Percentiles rank a stretch among this genome's conserved stretches.
These are phyloP conservation scores for Wallacemonas sp. DNA, from an alignment of 208 protist species.

Conservation along the genomic window DNA sequence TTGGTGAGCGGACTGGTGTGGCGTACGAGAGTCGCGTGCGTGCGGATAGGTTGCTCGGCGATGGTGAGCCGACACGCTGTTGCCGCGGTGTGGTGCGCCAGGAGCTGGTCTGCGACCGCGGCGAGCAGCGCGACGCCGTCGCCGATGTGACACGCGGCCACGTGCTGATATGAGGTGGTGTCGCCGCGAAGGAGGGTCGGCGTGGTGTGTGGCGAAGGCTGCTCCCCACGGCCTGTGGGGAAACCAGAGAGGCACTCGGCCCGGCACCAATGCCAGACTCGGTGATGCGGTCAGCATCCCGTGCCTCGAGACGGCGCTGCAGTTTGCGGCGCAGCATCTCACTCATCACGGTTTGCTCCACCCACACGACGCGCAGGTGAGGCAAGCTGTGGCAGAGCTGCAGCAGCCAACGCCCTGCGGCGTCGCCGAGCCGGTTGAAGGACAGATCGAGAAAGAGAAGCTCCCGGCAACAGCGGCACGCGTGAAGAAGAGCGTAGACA, in stretches of 20 bases:
- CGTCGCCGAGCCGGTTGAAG: conserved; percentile 33
- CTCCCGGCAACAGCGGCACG: conserved; percentile 14
- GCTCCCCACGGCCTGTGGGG: too few species aligned
- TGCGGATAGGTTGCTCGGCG: neutral
- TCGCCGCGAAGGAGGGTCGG: too few species aligned
- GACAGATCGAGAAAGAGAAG: conserved; percentile 41
- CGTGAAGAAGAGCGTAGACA: conserved; percentile 28
- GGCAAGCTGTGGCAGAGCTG: conserved; percentile 19
- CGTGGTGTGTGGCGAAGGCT: too few species aligned
- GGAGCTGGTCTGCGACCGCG: neutral
- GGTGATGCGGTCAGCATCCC: too few species aligned
- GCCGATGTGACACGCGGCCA: too few species aligned
- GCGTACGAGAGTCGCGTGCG: conserved; percentile 8
- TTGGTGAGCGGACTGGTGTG: neutral
- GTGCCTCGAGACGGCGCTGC: neutral
- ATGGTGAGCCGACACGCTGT: neutral
- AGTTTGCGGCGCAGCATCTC: conserved; percentile 8
- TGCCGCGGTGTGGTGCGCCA: neutral
- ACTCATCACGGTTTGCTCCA: conserved; percentile 27
- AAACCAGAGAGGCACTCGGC: neutral
- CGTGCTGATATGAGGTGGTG: too few species aligned
- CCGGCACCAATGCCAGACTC: neutral
- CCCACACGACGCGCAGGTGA: conserved; percentile 25
- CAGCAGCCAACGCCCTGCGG: conserved; percentile 30
- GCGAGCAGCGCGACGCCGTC: too few species aligned